Evolutionary conservation across 176 grass and related monocot species (phyloP), one percentile per base, ranked within the genome.

Genomic region (Poa annua): DNA sequence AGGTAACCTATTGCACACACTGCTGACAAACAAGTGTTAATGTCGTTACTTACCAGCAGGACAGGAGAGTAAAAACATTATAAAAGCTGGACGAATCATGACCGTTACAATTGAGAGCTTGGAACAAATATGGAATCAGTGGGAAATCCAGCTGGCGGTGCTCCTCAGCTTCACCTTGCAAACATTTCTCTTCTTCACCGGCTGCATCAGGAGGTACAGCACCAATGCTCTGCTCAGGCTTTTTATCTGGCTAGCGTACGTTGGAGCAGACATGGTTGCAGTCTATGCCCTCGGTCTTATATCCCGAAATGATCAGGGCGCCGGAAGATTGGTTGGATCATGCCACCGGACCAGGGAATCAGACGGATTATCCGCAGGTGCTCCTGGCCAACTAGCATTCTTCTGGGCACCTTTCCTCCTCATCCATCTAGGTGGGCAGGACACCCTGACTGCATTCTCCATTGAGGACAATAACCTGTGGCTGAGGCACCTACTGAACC

Each of bases 401-500:
- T 24, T 77, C 17, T 77, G 74, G 53, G 53, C 53, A 13, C 53
- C 74, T 54, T 77, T 77, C 19, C 34, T 79, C 24, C 77, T 79
- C 4, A 47, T 65, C 22, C 77, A 79, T 49, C 77, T 79, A 10
- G 41, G 60, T 1, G 77, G 77, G 24, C 77, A 80, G 16, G 77
- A 80, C 77, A 65, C 77, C 15, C 19, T 79, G n/a, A 65, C 57
- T 32, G 77, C 57, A 3, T 79, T 79, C 41, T 26, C 59, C 51
- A 57, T 76, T 0, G 53, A 77, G 74, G 74, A 77, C 74, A 77
- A 77, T 34, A 77, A 63, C 16, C 11, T 63, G 20, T 80, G 77
- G 77, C 25, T 50, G 41, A 80, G 77, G 16, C 77, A 80, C 25
- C 24, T 80, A 16, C 9, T 80, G 59, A 80, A 62, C 41, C 41